These are phyloP conservation scores for Nelumbo lutea DNA, from an alignment of 164 flowering plant genomes.

Conservation along the genomic window DNA sequence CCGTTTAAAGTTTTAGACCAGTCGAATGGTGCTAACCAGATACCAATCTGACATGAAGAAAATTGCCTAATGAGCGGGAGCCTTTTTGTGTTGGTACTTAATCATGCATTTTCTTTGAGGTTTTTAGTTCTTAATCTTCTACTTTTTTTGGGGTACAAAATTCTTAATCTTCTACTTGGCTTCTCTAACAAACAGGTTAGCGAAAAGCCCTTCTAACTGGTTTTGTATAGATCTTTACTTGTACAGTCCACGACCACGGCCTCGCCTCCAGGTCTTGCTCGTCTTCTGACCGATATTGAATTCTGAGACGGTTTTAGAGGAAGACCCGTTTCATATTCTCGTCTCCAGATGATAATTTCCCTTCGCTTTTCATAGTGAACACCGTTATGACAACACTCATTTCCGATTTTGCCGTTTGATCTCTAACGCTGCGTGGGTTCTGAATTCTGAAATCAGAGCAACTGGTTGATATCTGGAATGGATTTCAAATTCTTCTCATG, in stretches of 20 bases:
- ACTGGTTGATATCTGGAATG: not conserved
- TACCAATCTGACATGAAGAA: no score
- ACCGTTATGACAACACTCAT: conserved; percentile 1
- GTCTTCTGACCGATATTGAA: no score
- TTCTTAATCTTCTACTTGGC: not conserved
- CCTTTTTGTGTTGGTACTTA: no score
- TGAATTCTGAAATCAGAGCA: not conserved
- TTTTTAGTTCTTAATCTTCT: not conserved
- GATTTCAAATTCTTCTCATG: conserved; percentile 4
- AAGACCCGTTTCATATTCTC: not conserved
- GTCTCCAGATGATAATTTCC: not conserved
- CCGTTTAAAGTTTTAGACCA: no score
- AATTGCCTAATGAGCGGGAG: no score
- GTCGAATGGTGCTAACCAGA: no score
- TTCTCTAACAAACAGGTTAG: no score
- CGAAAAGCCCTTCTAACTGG: no score
- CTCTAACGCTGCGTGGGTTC: conserved; percentile 1
- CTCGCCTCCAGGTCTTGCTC: no score
- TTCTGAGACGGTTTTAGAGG: not conserved
- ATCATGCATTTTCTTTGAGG: no score
- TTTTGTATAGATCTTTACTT: no score
- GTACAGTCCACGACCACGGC: no score
- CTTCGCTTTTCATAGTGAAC: not conserved
- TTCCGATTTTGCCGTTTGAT: conserved; percentile 15
- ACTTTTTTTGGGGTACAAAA: not conserved